Conservation (phyloP, 352 stramenopile species). For the Blastocystis sp. region DNA sequence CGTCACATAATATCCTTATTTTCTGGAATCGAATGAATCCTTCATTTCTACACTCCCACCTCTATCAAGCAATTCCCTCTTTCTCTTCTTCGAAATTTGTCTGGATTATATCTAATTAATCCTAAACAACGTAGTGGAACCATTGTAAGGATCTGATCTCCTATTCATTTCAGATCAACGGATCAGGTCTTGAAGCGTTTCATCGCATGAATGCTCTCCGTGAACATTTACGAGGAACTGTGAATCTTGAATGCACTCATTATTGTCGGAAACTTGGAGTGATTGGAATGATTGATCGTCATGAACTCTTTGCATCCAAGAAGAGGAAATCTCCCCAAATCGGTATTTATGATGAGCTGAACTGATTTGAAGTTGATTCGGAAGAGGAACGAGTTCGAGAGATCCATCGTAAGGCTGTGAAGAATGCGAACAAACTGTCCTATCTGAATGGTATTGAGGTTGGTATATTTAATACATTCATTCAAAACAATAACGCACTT, state of each 20-base stretch:
- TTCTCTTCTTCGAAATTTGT: constrained; percentile 14
- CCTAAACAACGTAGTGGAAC: neutral
- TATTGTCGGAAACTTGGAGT: neutral
- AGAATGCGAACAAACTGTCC: neutral
- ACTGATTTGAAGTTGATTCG: neutral
- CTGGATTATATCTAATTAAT: constrained; percentile 16
- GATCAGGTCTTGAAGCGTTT: neutral
- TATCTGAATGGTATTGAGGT: constrained; percentile 22
- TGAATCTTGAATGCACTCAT: neutral
- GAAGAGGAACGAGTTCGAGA: neutral
- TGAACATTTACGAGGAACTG: neutral
- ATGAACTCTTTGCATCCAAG: neutral
- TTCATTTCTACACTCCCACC: constrained; percentile 12
- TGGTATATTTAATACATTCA: neutral
- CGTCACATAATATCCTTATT: constrained; percentile 10
- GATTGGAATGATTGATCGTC: neutral
- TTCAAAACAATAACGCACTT: neutral
- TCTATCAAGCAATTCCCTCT: constrained; percentile 43
- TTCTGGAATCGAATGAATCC: neutral
- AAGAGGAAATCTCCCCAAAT: neutral
- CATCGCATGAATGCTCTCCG: neutral
- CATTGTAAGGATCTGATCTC: neutral
- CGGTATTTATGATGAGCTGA: neutral
- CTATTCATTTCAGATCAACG: neutral
- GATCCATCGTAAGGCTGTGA: neutral